A percentile compares a stretch with the other conserved stretches of the same genome.
Conservation (phyloP, 306 rosid genomes). For the Citrullus colocynthis region DNA sequence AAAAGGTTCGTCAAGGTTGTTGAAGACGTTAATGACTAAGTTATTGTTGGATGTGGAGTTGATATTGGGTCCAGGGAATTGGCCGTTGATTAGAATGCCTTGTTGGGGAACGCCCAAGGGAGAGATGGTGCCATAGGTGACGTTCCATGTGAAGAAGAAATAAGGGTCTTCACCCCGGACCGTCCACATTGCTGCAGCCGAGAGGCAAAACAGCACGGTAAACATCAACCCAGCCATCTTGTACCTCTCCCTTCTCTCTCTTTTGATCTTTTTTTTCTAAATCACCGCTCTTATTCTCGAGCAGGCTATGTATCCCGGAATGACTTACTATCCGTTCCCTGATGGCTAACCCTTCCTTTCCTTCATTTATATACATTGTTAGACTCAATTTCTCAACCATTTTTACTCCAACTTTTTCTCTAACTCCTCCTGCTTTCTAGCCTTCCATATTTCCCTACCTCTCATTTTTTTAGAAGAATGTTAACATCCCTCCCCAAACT, state of each 20-base stretch:
- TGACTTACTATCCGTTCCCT: not conserved
- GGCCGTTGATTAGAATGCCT: slow-evolving; percentile 63
- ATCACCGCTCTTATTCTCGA: not conserved
- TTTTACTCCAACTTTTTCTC: not conserved
- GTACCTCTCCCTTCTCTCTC: not conserved
- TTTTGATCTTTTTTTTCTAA: too few relatives aligned
- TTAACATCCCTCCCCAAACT: not conserved
- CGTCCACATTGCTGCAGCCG: slow-evolving; percentile 9
- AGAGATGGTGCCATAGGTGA: slow-evolving; percentile 62
- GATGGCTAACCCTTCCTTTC: not conserved
- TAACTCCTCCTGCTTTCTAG: not conserved
- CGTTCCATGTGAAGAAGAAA: slow-evolving; percentile 51
- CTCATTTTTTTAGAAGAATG: not conserved
- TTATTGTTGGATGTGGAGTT: slow-evolving; percentile 74
- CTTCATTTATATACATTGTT: not conserved
- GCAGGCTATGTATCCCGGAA: not conserved
- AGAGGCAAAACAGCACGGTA: slow-evolving; percentile 24
- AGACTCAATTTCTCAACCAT: not conserved
- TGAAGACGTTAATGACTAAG: slow-evolving; percentile 45
- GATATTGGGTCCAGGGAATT: slow-evolving; percentile 73
- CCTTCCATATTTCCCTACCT: not conserved
- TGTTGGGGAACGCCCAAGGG: slow-evolving; percentile 81
- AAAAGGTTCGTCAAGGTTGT: slow-evolving; percentile 70
- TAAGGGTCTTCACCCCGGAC: slow-evolving; percentile 55
- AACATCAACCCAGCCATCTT: not conserved